Percentiles rank a stretch among this genome's conserved stretches.
Conservation (phyloP, 2,329 filamentous ascomycete species). For the Curvularia sp. region DNA sequence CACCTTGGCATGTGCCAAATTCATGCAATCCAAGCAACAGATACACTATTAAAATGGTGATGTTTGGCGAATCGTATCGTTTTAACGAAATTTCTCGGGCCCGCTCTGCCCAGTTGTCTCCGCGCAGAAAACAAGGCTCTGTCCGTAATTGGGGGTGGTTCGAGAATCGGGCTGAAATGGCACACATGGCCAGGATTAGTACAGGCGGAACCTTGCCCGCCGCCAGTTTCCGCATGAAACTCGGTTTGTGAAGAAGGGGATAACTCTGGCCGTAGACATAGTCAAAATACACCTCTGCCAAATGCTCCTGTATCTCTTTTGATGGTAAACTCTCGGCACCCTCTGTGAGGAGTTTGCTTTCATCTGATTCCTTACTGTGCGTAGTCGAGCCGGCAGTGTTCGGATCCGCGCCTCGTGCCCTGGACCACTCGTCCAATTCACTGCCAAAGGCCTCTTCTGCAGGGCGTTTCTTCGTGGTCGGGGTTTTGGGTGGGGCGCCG, state of each 20-base stretch:
- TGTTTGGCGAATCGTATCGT: conserved; percentile 92
- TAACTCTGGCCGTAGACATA: conserved; percentile 96
- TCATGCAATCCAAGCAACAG: conserved; percentile 89
- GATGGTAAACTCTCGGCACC: conserved; percentile 82
- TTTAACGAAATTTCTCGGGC: conserved; percentile 87
- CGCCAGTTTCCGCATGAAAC: conserved; percentile 89
- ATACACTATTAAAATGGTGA: conserved; percentile 91
- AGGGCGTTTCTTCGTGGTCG: conserved; percentile 74
- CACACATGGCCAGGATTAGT: conserved; percentile 90
- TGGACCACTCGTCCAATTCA: conserved; percentile 83
- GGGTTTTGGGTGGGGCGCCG: conserved; percentile 63
- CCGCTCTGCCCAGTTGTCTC: conserved; percentile 87
- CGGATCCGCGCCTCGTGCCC: conserved; percentile 60
- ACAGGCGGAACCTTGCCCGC: conserved; percentile 85
- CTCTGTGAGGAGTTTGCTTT: conserved; percentile 79
- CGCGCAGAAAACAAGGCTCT: conserved; percentile 81
- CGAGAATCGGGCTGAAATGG: conserved; percentile 93
- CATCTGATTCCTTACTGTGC: conserved; percentile 65
- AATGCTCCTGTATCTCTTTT: conserved; percentile 88
- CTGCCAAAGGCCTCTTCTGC: conserved; percentile 87
- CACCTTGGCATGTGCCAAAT: conserved; percentile 95
- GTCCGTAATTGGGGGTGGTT: conserved; percentile 80
- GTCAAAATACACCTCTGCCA: conserved; percentile 95
- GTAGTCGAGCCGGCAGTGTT: conserved; percentile 59
- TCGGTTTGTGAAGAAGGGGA: conserved; percentile 92